Conservation (phyloP, 1,284 basidiomycete species). For the Cryptococcus sp. region DNA sequence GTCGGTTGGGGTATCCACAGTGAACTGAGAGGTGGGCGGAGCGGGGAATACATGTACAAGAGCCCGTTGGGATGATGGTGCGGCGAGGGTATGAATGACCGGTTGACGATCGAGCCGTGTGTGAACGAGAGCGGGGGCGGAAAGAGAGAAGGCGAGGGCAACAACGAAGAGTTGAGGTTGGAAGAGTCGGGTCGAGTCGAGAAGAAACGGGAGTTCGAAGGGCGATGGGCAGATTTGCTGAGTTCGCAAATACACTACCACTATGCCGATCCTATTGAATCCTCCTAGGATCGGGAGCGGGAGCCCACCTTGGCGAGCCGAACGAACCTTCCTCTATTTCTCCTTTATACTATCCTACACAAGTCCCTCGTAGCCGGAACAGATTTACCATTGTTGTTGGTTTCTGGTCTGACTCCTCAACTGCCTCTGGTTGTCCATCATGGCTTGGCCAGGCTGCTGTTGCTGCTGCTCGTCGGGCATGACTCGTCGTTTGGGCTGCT, state of each 20-base stretch:
- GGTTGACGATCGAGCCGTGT: too few relatives aligned
- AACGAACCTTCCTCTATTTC: background rate
- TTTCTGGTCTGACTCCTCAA: conserved; percentile 43
- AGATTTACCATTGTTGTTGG: conserved; percentile 18
- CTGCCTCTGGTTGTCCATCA: conserved; percentile 36
- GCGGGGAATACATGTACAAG: too few relatives aligned
- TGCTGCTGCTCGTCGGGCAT: conserved; percentile 11
- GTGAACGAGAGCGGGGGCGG: too few relatives aligned
- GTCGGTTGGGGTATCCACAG: too few relatives aligned
- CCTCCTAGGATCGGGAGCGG: conserved; percentile 2
- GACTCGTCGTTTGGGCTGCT: conserved; percentile 16
- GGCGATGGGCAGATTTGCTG: background rate
- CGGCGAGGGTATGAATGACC: too few relatives aligned
- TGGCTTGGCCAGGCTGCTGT: conserved; percentile 11
- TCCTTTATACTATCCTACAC: background rate
- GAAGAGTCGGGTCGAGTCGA: conserved; percentile 1
- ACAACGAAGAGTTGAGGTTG: background rate
- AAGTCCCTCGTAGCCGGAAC: background rate
- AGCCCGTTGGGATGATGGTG: too few relatives aligned
- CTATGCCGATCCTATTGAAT: conserved; percentile 17
- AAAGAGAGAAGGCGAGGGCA: background rate
- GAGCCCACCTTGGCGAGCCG: background rate
- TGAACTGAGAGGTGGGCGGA: too few relatives aligned
- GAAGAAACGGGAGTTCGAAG: background rate
- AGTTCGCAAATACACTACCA: conserved; percentile 3